phyloP scores from a whole-genome alignment of 805 yeast genomes.

The Wickerhamomyces queroliae region DNA sequence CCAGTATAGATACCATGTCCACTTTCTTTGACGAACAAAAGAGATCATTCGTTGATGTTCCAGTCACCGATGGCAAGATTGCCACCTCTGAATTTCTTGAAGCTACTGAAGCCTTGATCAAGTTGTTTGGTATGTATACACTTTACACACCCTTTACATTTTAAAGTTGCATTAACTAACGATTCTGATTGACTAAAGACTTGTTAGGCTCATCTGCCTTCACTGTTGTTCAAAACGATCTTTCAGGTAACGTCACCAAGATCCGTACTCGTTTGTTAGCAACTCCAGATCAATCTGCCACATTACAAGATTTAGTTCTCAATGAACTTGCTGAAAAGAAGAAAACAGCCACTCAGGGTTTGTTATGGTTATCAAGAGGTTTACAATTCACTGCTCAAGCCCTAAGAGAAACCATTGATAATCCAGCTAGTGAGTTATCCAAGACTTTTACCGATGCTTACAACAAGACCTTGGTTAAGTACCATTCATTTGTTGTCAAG shows the following conservation, averaged over 20 bases:
- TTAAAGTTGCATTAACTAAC: background rate
- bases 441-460: conserved; percentile 83
- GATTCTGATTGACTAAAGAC: conserved; percentile 28
- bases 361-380: conserved; percentile 83
- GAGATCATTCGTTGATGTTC: conserved; percentile 70
- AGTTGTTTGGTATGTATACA: conserved; percentile 54
- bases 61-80: conserved; percentile 55
- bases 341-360: conserved; percentile 85
- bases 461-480: conserved; percentile 70
- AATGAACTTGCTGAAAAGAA: conserved; percentile 59
- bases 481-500: conserved; percentile 75
- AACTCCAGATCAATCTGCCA: conserved; percentile 56
- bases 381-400: conserved; percentile 88
- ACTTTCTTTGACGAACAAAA: conserved; percentile 81
- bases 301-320: conserved; percentile 73
- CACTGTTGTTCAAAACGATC: conserved; percentile 77
- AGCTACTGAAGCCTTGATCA: conserved; percentile 79
- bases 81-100: conserved; percentile 72
- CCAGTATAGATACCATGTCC: conserved; percentile 34
- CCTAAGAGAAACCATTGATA: conserved; percentile 69
- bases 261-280: conserved; percentile 60
- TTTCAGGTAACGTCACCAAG: conserved; percentile 81
- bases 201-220: conserved; percentile 83
- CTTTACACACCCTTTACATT: background rate
- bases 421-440: conserved; percentile 58